phyloP scores from a whole-genome alignment of 805 yeast species.

The Candida easanensis region DNA sequence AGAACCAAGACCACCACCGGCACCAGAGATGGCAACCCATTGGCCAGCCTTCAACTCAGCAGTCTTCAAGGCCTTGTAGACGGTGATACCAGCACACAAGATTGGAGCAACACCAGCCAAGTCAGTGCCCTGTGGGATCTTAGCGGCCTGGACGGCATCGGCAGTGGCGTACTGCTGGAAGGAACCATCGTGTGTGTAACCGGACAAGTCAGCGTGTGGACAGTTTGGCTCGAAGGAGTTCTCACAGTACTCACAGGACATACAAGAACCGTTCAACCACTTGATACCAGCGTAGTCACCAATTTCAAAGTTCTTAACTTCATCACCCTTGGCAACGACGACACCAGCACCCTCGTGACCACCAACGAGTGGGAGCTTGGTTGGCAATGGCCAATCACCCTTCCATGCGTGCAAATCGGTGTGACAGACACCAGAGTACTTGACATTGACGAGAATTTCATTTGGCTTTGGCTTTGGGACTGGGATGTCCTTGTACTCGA shows the following conservation, averaged over 20 bases:
- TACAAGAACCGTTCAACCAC: constrained; percentile 64
- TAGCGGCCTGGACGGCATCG: constrained; percentile 83
- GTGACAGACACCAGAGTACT: constrained; percentile 66
- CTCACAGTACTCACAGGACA: constrained; percentile 57
- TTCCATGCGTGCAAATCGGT: constrained; percentile 68
- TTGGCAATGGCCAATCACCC: constrained; percentile 62
- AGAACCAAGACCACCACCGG: constrained; percentile 75
- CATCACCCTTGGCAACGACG: constrained; percentile 56
- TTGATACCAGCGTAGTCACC: constrained; percentile 64
- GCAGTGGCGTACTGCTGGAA: constrained; percentile 90
- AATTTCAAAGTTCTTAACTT: constrained; percentile 51
- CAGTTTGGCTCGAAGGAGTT: constrained; percentile 52
- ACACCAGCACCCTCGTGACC: constrained; percentile 72
- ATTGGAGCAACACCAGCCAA: constrained; percentile 76
- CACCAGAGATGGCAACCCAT: constrained; percentile 73
- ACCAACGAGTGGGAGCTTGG: constrained; percentile 59
- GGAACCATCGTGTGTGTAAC: constrained; percentile 86
- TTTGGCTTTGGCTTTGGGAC: constrained; percentile 57
- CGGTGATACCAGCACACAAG: constrained; percentile 89
- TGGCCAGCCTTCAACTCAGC: constrained; percentile 65
- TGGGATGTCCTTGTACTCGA: constrained; percentile 50
- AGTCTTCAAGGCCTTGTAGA: constrained; percentile 83
- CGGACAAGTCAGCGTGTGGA: constrained; percentile 71
- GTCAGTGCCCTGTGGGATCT: constrained; percentile 69
- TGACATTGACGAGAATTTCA: constrained; percentile 54